Evolutionary conservation across 371 early-diverging fungal genomes (phyloP).

Genomic region (Mucor piriformis): DNA sequence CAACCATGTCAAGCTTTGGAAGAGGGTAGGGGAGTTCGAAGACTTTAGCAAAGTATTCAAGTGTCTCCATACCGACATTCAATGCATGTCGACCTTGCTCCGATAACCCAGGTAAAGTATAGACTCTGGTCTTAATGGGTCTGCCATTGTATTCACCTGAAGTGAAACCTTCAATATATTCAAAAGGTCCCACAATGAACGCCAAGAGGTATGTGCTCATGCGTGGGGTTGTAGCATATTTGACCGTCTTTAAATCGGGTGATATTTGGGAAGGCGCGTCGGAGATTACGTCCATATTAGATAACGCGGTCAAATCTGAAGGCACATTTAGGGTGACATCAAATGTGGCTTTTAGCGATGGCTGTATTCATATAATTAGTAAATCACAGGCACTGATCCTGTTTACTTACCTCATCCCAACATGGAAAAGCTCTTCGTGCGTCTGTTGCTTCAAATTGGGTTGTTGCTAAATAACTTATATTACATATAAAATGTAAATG

Average conservation of each 20-base stretch:
- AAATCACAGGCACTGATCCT: neutral
- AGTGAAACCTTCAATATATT: slow-evolving; percentile 81
- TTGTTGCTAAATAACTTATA: slow-evolving; percentile 68
- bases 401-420: slow-evolving; percentile 71
- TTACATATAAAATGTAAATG: neutral
- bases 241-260: slow-evolving; percentile 46
- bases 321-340: slow-evolving; percentile 77
- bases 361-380: too few relatives aligned
- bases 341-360: slow-evolving; percentile 90
- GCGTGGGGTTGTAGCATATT: slow-evolving; percentile 81
- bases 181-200: slow-evolving; percentile 88
- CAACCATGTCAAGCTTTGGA: slow-evolving; percentile 87
- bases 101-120: slow-evolving; percentile 69
- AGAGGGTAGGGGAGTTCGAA: slow-evolving; percentile 90
- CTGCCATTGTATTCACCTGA: slow-evolving; percentile 63
- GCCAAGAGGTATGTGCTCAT: slow-evolving; percentile 96
- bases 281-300: slow-evolving; percentile 80
- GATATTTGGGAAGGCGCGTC: slow-evolving; percentile 25
- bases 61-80: slow-evolving; percentile 66
- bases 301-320: slow-evolving; percentile 70
- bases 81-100: slow-evolving; percentile 82
- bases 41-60: slow-evolving; percentile 81
- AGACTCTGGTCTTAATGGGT: slow-evolving; percentile 75
- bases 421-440: slow-evolving; percentile 92
- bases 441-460: slow-evolving; percentile 95